Conservation (phyloP, 495 filamentous ascomycete species). For the Podospora comata region DNA sequence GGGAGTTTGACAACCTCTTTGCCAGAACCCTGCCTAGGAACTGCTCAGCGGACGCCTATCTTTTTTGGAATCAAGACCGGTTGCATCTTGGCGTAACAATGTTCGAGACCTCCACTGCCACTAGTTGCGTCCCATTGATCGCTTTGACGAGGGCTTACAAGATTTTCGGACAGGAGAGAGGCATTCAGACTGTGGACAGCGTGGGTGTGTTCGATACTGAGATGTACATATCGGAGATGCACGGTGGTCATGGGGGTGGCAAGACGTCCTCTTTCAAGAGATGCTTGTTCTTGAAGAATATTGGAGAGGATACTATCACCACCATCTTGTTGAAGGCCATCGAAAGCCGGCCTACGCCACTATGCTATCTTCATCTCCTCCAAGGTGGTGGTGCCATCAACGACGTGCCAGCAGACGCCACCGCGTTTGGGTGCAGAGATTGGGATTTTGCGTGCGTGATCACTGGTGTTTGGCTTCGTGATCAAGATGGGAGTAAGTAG, state of each 20-base stretch:
- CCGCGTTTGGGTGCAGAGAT: constrained; percentile 62
- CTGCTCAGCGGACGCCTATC: constrained; percentile 56
- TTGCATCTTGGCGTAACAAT: constrained; percentile 55
- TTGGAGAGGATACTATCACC: constrained; percentile 42
- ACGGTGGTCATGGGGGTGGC: constrained; percentile 55
- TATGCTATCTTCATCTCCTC: constrained; percentile 62
- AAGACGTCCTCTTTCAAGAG: constrained; percentile 66
- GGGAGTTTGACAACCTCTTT: constrained; percentile 44
- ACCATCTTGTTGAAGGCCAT: constrained; percentile 46
- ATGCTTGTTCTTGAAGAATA: constrained; percentile 57
- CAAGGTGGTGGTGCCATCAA: constrained; percentile 56
- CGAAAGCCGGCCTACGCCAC: constrained; percentile 49
- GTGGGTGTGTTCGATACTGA: constrained; percentile 57
- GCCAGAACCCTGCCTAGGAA: constrained; percentile 42
- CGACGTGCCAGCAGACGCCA: constrained; percentile 47
- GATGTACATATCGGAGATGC: constrained; percentile 61
- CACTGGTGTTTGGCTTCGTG: constrained; percentile 60
- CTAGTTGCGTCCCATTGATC: constrained; percentile 6
- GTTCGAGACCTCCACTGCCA: constrained; percentile 44
- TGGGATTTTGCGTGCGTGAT: constrained; percentile 64
- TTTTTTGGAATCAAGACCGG: constrained; percentile 50
- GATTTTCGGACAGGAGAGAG: constrained; percentile 40
- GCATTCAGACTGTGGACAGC: constrained; percentile 42
- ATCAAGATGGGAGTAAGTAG: constrained; percentile 50
- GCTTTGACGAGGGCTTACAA: neutral